Conservation (phyloP, 345 rosid species). For the Cardamine chenopodiifolia region DNA sequence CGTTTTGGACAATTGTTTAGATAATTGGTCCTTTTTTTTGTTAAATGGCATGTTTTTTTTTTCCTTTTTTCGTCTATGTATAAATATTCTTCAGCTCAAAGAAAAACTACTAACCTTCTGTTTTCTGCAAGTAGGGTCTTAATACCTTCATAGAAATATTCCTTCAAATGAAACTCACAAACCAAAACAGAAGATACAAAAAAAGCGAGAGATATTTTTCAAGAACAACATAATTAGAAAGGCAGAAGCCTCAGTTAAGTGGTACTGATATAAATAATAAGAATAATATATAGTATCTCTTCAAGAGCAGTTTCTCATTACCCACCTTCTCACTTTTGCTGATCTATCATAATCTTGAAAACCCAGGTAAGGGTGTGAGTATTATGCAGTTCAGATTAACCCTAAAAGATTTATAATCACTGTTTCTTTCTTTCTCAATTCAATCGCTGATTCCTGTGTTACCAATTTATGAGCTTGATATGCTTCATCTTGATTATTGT, state of each 20-base stretch:
- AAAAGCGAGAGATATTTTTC: slow-evolving; percentile 17
- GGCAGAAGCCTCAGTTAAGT: slow-evolving; percentile 43
- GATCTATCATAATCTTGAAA: slow-evolving; percentile 26
- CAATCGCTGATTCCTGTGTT: slow-evolving; percentile 10
- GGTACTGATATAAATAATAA: slow-evolving; percentile 34
- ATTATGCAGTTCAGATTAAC: neutral
- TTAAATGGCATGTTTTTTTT: too few relatives aligned
- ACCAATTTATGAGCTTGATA: slow-evolving; percentile 10
- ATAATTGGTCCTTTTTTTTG: slow-evolving; percentile 40
- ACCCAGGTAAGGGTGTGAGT: slow-evolving; percentile 25
- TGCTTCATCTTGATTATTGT: slow-evolving; percentile 17
- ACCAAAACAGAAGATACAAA: slow-evolving; percentile 23
- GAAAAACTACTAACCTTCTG: slow-evolving; percentile 44
- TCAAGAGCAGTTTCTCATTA: slow-evolving; percentile 13
- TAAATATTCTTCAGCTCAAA: slow-evolving; percentile 42
- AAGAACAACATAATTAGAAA: slow-evolving; percentile 41
- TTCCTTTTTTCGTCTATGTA: slow-evolving; percentile 38
- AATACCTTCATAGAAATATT: slow-evolving; percentile 36
- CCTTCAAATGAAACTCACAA: slow-evolving; percentile 33
- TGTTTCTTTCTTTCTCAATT: neutral
- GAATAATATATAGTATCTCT: slow-evolving; percentile 20
- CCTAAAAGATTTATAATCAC: slow-evolving; percentile 6
- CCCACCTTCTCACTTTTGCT: slow-evolving; percentile 17
- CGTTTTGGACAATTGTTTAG: slow-evolving; percentile 44
- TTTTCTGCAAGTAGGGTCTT: slow-evolving; percentile 52